Evolutionary conservation across 164 flowering plant species (phyloP).

Genomic region (Umbilicus rupestris): DNA sequence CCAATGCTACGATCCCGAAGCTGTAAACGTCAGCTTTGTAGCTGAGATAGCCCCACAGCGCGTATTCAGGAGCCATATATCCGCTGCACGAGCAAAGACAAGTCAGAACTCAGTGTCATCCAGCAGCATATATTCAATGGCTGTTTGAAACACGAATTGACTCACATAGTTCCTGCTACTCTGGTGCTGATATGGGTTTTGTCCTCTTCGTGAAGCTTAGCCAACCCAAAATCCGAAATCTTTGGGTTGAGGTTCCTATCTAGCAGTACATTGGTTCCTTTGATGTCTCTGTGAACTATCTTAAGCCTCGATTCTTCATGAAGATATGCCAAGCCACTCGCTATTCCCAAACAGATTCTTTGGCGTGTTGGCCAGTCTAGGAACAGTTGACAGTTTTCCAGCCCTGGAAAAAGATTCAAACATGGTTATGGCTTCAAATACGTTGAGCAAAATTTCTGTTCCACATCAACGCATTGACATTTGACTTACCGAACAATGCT

Average conservation of each 20-base stretch:
- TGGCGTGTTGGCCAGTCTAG: slow-evolving; percentile 56
- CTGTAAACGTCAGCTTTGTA: slow-evolving; percentile 55
- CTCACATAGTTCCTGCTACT: slow-evolving; percentile 62
- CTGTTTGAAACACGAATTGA: slow-evolving; percentile 1
- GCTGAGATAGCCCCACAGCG: slow-evolving; percentile 41
- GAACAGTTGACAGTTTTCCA: slow-evolving; percentile 20
- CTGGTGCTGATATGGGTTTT: slow-evolving; percentile 58
- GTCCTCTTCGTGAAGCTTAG: slow-evolving; percentile 57
- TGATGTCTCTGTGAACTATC: slow-evolving; percentile 68
- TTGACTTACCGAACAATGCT: slow-evolving; percentile 38
- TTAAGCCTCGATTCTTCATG: slow-evolving; percentile 62
- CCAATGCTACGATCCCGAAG: slow-evolving; percentile 42
- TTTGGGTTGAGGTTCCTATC: slow-evolving; percentile 45
- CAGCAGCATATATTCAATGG: background rate
- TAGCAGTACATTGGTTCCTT: slow-evolving; percentile 53
- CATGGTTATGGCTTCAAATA: background rate
- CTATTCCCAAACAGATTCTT: slow-evolving; percentile 49
- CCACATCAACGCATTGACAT: background rate
- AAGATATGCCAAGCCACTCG: slow-evolving; percentile 53
- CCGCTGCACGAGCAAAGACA: slow-evolving; percentile 21
- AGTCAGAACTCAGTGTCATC: background rate
- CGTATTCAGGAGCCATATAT: slow-evolving; percentile 39
- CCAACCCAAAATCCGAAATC: slow-evolving; percentile 68
- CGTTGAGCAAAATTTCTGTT: background rate
- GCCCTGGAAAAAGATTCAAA: slow-evolving; percentile 19